phyloP scores from a whole-genome alignment of 2,329 filamentous ascomycete genomes.

The Fusarium torulosum region DNA sequence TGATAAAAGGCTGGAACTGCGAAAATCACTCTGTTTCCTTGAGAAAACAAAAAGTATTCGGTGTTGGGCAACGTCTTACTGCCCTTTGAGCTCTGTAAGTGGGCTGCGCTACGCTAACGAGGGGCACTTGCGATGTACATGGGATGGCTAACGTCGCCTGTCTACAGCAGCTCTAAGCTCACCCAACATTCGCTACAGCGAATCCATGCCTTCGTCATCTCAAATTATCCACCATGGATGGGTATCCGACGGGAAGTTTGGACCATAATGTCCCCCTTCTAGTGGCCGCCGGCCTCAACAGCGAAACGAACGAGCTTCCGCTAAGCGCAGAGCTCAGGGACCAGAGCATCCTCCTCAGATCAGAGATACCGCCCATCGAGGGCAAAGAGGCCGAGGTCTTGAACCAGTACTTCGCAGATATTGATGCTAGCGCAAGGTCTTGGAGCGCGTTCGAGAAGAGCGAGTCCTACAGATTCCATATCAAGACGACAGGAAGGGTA shows the following conservation, averaged over 20 bases:
- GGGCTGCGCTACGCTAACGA: constrained; percentile 43
- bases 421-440: constrained; percentile 73
- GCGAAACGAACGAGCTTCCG: constrained; percentile 56
- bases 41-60: not conserved
- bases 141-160: constrained; percentile 43
- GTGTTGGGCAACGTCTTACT: not conserved
- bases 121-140: constrained; percentile 45
- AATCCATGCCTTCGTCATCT: constrained; percentile 41
- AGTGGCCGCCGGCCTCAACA: constrained; percentile 79
- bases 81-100: constrained; percentile 42
- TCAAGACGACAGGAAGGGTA: constrained; percentile 86
- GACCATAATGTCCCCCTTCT: constrained; percentile 89
- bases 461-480: constrained; percentile 71
- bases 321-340: constrained; percentile 67
- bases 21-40: not conserved
- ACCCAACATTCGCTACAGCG: constrained; percentile 34
- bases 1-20: not conserved
- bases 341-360: constrained; percentile 72
- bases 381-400: constrained; percentile 74
- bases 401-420: constrained; percentile 72
- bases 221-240: constrained; percentile 72
- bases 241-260: constrained; percentile 82
- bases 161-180: constrained; percentile 41
- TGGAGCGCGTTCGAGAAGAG: constrained; percentile 73
- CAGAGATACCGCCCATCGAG: constrained; percentile 76